Evolutionary conservation across 169 alveolate genomes (phyloP).

Genomic region (Eimeria tenella): DNA sequence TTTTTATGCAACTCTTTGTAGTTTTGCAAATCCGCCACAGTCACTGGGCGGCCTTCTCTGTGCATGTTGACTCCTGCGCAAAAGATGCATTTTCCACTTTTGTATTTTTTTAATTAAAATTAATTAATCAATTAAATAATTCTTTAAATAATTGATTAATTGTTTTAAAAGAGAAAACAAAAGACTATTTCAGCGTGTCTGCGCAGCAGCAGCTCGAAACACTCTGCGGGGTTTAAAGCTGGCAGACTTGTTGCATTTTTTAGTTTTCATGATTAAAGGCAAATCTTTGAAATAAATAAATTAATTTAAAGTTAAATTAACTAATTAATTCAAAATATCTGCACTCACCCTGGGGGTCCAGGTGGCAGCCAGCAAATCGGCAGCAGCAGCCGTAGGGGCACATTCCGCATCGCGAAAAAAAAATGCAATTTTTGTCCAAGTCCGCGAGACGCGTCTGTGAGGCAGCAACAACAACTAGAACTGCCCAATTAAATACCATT

Average conservation of each 20-base stretch:
- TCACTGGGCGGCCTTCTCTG: conserved; percentile 4
- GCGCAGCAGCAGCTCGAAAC: not conserved
- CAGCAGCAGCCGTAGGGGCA: conserved; percentile 76
- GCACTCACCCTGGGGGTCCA: conserved; percentile 60
- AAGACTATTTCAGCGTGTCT: too few relatives aligned
- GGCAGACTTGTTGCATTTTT: not conserved
- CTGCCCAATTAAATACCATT: not conserved
- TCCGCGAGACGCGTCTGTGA: conserved; percentile 47
- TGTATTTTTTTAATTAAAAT: too few relatives aligned
- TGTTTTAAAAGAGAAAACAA: too few relatives aligned
- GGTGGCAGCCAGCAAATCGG: conserved; percentile 54
- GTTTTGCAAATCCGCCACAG: conserved; percentile 27
- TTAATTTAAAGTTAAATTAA: too few relatives aligned
- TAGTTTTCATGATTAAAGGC: too few relatives aligned
- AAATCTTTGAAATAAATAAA: too few relatives aligned
- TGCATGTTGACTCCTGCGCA: conserved; percentile 29
- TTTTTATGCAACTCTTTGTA: conserved; percentile 10
- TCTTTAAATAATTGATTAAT: too few relatives aligned
- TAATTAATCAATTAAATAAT: too few relatives aligned
- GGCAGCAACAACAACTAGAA: not conserved
- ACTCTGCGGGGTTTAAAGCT: not conserved
- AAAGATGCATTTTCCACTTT: not conserved
- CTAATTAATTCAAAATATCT: not conserved
- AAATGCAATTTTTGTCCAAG: conserved; percentile 40
- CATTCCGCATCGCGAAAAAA: conserved; percentile 30